A percentile compares a stretch with the other conserved stretches of the same genome.
phyloP scores from a whole-genome alignment of 345 rosid species.

The Excoecaria agallocha region DNA sequence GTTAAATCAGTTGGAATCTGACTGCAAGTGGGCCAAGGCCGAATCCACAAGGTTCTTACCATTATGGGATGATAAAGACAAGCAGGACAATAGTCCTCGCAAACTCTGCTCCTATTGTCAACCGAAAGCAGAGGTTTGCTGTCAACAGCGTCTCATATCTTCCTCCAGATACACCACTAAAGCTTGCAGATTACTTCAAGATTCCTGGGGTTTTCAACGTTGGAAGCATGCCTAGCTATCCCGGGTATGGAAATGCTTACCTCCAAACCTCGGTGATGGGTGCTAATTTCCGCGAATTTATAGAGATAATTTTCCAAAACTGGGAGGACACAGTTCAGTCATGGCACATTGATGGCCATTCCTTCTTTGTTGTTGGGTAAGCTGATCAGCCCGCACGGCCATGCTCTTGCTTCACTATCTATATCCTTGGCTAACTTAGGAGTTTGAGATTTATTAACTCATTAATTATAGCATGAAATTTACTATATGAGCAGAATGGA shows the following conservation, averaged over 20 bases:
- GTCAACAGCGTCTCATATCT: slow-evolving; percentile 78
- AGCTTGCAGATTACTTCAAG: slow-evolving; percentile 80
- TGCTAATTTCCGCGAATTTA: slow-evolving; percentile 61
- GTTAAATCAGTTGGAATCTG: slow-evolving; percentile 53
- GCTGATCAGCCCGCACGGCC: slow-evolving; percentile 2
- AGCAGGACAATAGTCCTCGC: slow-evolving; percentile 52
- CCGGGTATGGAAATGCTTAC: slow-evolving; percentile 58
- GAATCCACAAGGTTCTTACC: slow-evolving; percentile 91
- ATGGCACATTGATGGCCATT: slow-evolving; percentile 87
- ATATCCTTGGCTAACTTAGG: background rate
- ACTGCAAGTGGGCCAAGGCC: slow-evolving; percentile 85
- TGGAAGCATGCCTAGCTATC: slow-evolving; percentile 64
- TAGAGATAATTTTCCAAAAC: slow-evolving; percentile 78
- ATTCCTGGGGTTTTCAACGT: slow-evolving; percentile 67
- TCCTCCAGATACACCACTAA: slow-evolving; percentile 79
- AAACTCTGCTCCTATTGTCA: slow-evolving; percentile 66
- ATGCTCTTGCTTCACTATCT: background rate
- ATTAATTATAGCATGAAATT: background rate
- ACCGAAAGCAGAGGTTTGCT: slow-evolving; percentile 77
- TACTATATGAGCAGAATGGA: slow-evolving; percentile 49
- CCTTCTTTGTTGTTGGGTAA: slow-evolving; percentile 89
- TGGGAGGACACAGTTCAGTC: slow-evolving; percentile 68
- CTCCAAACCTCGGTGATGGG: slow-evolving; percentile 82
- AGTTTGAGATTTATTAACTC: too few relatives aligned
- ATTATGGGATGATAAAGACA: slow-evolving; percentile 78